phyloP scores from a whole-genome alignment of 306 rosid species.

The Luffa acutangula region DNA sequence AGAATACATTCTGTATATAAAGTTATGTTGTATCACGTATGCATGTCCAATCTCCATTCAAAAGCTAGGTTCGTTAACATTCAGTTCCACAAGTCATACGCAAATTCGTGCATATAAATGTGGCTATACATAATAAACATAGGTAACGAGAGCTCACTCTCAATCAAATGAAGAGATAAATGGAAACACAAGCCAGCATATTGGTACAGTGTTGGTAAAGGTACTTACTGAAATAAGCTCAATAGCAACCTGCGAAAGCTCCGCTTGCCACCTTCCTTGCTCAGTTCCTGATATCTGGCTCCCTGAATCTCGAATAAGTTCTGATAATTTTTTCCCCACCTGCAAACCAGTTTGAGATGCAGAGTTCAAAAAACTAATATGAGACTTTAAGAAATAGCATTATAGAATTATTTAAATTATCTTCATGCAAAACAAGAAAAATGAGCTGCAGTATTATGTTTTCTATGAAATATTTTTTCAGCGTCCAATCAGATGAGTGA shows the following conservation, averaged over 20 bases:
- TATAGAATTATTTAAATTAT: neutral
- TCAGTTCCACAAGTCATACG: neutral
- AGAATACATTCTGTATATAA: neutral
- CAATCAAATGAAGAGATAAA: neutral
- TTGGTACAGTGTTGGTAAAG: neutral
- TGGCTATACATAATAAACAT: neutral
- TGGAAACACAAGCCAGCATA: neutral
- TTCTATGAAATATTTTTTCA: neutral
- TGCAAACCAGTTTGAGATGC: conserved; percentile 15
- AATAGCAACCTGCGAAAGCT: conserved; percentile 96
- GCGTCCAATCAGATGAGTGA: neutral
- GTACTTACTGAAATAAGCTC: conserved; percentile 84
- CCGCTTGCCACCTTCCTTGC: conserved; percentile 97
- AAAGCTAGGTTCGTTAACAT: neutral
- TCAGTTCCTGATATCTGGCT: conserved; percentile 69
- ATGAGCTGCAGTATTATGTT: neutral
- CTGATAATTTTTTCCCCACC: conserved; percentile 96
- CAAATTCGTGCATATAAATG: neutral
- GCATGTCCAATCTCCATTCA: neutral
- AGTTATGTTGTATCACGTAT: neutral
- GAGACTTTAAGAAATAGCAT: neutral
- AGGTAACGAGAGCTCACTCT: neutral
- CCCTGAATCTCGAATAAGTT: conserved; percentile 86
- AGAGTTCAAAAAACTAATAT: neutral
- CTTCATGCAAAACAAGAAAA: neutral